phyloP scores from a whole-genome alignment of 2,329 filamentous ascomycete genomes.

The Monosporascus cannonballus region DNA sequence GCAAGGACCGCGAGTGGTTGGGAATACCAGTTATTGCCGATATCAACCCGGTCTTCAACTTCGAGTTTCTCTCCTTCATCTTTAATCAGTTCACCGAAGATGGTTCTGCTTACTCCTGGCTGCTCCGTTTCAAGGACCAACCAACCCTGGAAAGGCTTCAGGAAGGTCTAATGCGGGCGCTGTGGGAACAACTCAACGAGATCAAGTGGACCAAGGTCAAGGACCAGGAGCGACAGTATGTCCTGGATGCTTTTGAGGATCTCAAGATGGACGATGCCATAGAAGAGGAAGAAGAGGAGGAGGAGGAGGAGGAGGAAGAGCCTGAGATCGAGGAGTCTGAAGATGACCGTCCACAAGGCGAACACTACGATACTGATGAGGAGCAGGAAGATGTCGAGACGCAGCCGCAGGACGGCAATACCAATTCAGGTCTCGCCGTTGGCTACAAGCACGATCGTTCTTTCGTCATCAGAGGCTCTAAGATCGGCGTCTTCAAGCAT shows the following conservation, averaged over 20 bases:
- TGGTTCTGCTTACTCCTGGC: constrained; percentile 90
- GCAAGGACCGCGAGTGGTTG: constrained; percentile 73
- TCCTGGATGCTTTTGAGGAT: constrained; percentile 92
- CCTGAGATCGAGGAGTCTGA: constrained; percentile 51
- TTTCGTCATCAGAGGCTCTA: constrained; percentile 92
- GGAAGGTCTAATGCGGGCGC: constrained; percentile 85
- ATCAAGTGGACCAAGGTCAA: constrained; percentile 92
- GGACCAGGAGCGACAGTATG: constrained; percentile 87
- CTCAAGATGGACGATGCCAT: constrained; percentile 80
- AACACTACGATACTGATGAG: constrained; percentile 63
- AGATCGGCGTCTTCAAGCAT: constrained; percentile 99
- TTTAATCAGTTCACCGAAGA: constrained; percentile 94
- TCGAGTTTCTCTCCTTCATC: constrained; percentile 97
- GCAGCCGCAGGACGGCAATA: constrained; percentile 67
- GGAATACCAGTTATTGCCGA: constrained; percentile 81
- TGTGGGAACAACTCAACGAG: constrained; percentile 96
- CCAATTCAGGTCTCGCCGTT: constrained; percentile 91
- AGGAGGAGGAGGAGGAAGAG: constrained; percentile 49
- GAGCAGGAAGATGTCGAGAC: constrained; percentile 72
- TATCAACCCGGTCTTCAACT: constrained; percentile 98
- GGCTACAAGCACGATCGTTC: constrained; percentile 96
- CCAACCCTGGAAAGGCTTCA: constrained; percentile 79
- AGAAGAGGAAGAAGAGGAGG: constrained; percentile 44
- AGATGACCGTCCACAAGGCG: constrained; percentile 61
- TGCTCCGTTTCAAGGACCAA: constrained; percentile 85